Evolutionary conservation across 176 grass and related monocot species (phyloP).

Genomic region (Carex scoparia): DNA sequence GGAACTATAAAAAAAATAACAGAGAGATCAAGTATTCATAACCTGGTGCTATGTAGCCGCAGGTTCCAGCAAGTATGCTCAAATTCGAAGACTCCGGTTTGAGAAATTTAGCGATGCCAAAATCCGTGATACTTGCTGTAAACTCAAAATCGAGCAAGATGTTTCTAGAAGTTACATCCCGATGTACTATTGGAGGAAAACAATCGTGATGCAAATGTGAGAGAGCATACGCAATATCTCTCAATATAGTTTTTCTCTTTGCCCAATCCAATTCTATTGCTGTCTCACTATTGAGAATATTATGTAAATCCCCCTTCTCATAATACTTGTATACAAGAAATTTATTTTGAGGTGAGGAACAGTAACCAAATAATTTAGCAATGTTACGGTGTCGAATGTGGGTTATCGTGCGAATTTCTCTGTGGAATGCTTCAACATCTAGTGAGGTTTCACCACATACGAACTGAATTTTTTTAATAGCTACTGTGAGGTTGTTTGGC

Average conservation of each 20-base stretch:
- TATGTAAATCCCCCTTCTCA: background rate
- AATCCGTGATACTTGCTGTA: no score
- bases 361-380: conserved; percentile 27
- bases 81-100: no score
- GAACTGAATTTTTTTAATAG: conserved; percentile 22
- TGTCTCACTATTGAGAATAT: background rate
- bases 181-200: no score
- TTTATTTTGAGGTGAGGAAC: background rate
- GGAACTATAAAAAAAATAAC: no score
- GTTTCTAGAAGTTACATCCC: no score
- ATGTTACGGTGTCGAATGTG: conserved; percentile 26
- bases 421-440: background rate
- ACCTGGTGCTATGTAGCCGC: no score
- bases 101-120: no score
- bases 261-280: conserved; percentile 20
- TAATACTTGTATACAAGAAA: conserved; percentile 31
- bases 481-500: background rate
- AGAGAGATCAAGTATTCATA: no score
- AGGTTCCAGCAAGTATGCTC: no score
- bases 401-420: conserved; percentile 5
- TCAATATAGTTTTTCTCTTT: conserved; percentile 9
- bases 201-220: background rate
- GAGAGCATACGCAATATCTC: background rate
- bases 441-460: background rate
- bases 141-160: no score